Conservation (phyloP, 768 basidiomycete genomes). For the Guyanaporus albipodus region DNA sequence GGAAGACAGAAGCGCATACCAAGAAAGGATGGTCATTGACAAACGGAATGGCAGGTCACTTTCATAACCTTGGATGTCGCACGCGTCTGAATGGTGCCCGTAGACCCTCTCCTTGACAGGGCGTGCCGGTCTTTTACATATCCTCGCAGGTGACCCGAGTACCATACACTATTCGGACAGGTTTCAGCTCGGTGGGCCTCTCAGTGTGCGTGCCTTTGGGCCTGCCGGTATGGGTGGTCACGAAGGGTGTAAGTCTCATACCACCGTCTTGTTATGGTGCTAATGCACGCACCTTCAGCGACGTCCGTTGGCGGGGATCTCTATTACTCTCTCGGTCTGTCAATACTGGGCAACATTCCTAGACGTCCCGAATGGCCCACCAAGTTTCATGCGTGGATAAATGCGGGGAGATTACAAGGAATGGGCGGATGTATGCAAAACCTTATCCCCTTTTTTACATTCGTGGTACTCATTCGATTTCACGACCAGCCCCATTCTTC, state of each 20-base stretch:
- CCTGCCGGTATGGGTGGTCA: constrained; percentile 73
- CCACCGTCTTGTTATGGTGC: background rate
- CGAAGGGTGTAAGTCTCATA: constrained; percentile 54
- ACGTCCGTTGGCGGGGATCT: constrained; percentile 84
- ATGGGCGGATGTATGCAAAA: constrained; percentile 61
- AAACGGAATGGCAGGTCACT: constrained; percentile 20
- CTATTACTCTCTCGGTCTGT: constrained; percentile 74
- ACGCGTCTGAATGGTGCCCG: background rate
- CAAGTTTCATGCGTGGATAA: constrained; percentile 76
- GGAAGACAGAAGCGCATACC: constrained; percentile 21
- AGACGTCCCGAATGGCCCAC: constrained; percentile 77
- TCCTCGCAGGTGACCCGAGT: constrained; percentile 45
- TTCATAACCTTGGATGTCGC: background rate
- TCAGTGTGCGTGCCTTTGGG: constrained; percentile 75
- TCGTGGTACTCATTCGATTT: background rate
- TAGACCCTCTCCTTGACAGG: constrained; percentile 76
- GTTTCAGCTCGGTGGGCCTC: constrained; percentile 91
- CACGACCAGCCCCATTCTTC: constrained; percentile 4
- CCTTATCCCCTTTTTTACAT: constrained; percentile 19
- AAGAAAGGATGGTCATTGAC: constrained; percentile 24
- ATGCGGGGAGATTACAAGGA: constrained; percentile 70
- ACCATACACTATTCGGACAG: constrained; percentile 67
- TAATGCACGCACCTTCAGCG: constrained; percentile 37
- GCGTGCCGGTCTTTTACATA: constrained; percentile 66
- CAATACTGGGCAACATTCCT: constrained; percentile 72